Base-by-base conservation (phyloP, 2,329 filamentous ascomycete species). In the Ilyonectria destructans region DNA sequence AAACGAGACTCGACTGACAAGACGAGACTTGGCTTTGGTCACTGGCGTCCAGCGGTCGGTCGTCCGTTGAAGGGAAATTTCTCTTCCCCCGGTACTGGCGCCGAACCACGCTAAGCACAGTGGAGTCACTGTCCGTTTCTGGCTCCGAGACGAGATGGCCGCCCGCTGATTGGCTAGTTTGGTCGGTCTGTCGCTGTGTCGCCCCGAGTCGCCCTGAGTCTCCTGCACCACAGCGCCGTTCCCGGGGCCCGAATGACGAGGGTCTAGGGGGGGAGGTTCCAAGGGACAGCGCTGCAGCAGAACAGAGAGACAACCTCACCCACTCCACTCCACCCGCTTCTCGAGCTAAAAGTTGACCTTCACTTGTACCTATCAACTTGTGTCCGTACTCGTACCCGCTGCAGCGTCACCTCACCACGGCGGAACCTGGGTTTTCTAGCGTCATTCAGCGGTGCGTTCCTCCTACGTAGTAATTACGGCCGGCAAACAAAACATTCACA, bases 231-330 rank as follows among this genome's bases (percentile, higher is more conserved):
- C 69, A 71, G 63, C 71, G 68, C 71, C 72, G 74, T 69, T 74
- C 68, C 74, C 73, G 74, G 74, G 71, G 67, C 59, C 71, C 74
- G 74, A 74, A 75, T 40, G 67, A 70, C 74, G 73, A 72, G 67
- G 35, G 40, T 43, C 17, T 43, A 43, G 40, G 13, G 13, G 15
- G 46, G 2, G 8, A 17, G 46, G 23, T 26, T 4, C 12, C 8
- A 13, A 51, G 23, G n/a, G 40, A 37, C 29, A 35, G 17, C 45
- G 51, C 15, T 13, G 10, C 9, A 37, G 12, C 12, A 37, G 13
- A 15, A 3, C 21, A 3, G 21, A 23, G 21, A 23, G 23, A 23
- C 23, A 23, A 23, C 23, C 23, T n/a, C n/a, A n/a, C n/a, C n/a
- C n/a, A n/a, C n/a, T n/a, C n/a, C n/a, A n/a, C n/a, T 23, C 23